Percentiles rank a stretch among this genome's conserved stretches.
Conservation (phyloP, 441 rosid genomes). For the Erysimum pusillum region DNA sequence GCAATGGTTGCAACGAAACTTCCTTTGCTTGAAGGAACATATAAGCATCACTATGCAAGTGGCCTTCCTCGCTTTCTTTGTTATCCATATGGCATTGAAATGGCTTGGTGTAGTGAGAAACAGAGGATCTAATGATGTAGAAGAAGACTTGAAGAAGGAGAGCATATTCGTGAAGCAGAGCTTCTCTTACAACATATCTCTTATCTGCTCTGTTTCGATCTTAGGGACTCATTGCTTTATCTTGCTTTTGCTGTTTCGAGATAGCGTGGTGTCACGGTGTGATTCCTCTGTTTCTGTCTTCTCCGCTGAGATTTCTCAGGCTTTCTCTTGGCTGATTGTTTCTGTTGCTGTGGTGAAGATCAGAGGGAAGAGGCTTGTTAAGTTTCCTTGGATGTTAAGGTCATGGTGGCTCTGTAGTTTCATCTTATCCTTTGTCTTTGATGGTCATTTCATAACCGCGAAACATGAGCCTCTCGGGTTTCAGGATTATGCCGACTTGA, state of each 20-base stretch:
- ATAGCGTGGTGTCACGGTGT: slow-evolving; percentile 49
- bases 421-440: slow-evolving; percentile 57
- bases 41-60: slow-evolving; percentile 59
- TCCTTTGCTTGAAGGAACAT: slow-evolving; percentile 71
- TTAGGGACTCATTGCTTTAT: slow-evolving; percentile 59
- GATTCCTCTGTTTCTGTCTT: slow-evolving; percentile 52
- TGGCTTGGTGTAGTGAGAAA: slow-evolving; percentile 44
- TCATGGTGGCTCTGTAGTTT: slow-evolving; percentile 91
- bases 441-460: slow-evolving; percentile 48
- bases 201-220: slow-evolving; percentile 56
- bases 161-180: slow-evolving; percentile 47
- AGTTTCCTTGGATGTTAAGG: slow-evolving; percentile 80
- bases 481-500: slow-evolving; percentile 61
- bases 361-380: slow-evolving; percentile 42
- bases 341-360: slow-evolving; percentile 54
- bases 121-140: slow-evolving; percentile 41
- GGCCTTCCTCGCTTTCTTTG: slow-evolving; percentile 58
- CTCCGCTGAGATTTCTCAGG: slow-evolving; percentile 66
- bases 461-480: slow-evolving; percentile 49
- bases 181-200: slow-evolving; percentile 57
- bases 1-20: slow-evolving; percentile 54
- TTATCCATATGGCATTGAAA: slow-evolving; percentile 48
- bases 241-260: slow-evolving; percentile 57
- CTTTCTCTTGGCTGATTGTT: slow-evolving; percentile 61
- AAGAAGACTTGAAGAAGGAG: slow-evolving; percentile 48